Evolutionary conservation across 2,329 filamentous ascomycete genomes (phyloP).

Genomic region (Beauveria rudraprayagi): DNA sequence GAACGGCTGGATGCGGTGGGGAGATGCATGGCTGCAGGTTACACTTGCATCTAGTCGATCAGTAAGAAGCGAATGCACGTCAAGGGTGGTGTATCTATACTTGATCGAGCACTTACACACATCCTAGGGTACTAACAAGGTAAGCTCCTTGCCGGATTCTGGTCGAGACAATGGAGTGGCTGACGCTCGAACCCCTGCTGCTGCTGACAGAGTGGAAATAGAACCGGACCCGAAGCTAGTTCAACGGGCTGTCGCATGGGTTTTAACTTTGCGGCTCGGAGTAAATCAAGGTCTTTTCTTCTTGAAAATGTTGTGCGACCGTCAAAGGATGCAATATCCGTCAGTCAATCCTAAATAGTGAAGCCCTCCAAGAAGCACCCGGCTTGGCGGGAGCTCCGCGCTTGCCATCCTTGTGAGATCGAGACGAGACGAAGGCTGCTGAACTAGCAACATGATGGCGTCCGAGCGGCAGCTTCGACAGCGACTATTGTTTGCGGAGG

Average conservation of each 20-base stretch:
- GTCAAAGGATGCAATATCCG: background rate
- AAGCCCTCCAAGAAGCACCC: background rate
- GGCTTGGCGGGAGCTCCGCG: background rate
- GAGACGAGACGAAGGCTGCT: background rate
- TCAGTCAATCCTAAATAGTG: background rate
- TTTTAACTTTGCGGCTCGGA: background rate
- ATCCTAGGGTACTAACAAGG: background rate
- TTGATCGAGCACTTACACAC: background rate
- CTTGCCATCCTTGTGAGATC: background rate
- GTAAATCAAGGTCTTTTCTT: background rate
- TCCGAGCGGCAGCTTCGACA: background rate
- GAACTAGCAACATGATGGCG: background rate
- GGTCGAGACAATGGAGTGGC: conserved; percentile 2
- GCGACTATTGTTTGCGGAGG: conserved; percentile 3
- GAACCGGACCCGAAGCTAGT: background rate
- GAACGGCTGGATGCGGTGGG: background rate
- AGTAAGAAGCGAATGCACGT: background rate
- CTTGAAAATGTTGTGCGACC: background rate
- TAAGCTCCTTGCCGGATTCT: background rate
- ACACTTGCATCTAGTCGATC: background rate
- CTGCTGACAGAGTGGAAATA: background rate
- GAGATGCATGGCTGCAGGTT: background rate
- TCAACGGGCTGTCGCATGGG: background rate
- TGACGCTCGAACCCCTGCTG: background rate
- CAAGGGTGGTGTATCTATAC: background rate